A percentile compares a stretch with the other conserved stretches of the same genome.
phyloP scores from a whole-genome alignment of 164 flowering plant species.

The Berberis vulgaris region DNA sequence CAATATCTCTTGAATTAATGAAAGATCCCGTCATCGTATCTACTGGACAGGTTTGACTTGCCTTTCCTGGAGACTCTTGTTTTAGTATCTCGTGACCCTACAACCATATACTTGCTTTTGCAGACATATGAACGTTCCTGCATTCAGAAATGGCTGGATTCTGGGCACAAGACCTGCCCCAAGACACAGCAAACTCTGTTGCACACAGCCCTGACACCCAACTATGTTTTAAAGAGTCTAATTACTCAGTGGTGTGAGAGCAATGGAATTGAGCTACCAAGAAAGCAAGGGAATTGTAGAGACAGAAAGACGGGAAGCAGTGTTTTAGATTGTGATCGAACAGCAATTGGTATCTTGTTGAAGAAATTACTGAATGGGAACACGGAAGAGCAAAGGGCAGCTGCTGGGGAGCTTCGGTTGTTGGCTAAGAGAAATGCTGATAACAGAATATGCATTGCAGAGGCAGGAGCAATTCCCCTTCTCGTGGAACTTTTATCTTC shows the following conservation, averaged over 20 bases:
- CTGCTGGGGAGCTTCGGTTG: slow-evolving; percentile 82
- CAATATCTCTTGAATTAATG: slow-evolving; percentile 91
- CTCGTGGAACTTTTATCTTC: slow-evolving; percentile 70
- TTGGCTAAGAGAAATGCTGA: slow-evolving; percentile 84
- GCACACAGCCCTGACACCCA: slow-evolving; percentile 69
- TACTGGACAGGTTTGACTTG: slow-evolving; percentile 74
- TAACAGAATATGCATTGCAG: slow-evolving; percentile 71
- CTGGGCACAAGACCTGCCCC: slow-evolving; percentile 83
- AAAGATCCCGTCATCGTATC: slow-evolving; percentile 94
- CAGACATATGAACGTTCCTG: slow-evolving; percentile 80
- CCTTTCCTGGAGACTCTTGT: neutral
- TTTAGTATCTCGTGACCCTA: neutral
- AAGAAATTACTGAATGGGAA: slow-evolving; percentile 42
- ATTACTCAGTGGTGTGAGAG: slow-evolving; percentile 82
- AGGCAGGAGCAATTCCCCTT: slow-evolving; percentile 79
- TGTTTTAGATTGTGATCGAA: slow-evolving; percentile 51
- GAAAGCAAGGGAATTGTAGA: slow-evolving; percentile 34
- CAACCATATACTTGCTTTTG: slow-evolving; percentile 11
- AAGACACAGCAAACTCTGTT: slow-evolving; percentile 70
- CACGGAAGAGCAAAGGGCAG: slow-evolving; percentile 69
- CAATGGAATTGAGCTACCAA: slow-evolving; percentile 72
- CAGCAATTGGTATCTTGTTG: slow-evolving; percentile 38
- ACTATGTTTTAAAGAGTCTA: slow-evolving; percentile 69
- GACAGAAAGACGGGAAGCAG: slow-evolving; percentile 30
- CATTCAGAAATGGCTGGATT: slow-evolving; percentile 84